Conservation (phyloP, 78 protist species). For the Dictyostelium citrinum region DNA sequence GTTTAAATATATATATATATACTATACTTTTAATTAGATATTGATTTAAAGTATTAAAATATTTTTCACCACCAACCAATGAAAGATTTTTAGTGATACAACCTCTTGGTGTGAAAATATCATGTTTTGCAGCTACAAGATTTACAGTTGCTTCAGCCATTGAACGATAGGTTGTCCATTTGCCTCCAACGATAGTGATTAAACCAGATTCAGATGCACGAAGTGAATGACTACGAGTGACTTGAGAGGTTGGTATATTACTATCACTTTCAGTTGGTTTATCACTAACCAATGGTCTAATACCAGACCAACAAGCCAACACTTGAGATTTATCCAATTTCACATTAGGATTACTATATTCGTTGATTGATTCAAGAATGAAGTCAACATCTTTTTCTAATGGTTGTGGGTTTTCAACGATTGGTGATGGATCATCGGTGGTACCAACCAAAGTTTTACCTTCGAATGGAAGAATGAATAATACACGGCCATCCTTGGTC, state of each 20-base stretch:
- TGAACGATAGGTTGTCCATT: conserved; percentile 98
- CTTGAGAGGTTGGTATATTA: conserved; percentile 52
- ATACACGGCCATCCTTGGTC: conserved; percentile 94
- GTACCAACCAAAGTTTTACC: conserved; percentile 93
- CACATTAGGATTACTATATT: background rate
- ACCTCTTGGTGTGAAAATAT: conserved; percentile 8
- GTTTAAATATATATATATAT: background rate
- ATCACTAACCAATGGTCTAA: conserved; percentile 87
- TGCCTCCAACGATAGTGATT: conserved; percentile 96
- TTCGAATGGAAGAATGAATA: conserved; percentile 94
- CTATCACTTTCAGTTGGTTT: background rate
- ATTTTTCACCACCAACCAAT: conserved; percentile 67
- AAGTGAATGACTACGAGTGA: conserved; percentile 86
- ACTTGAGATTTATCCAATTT: conserved; percentile 69
- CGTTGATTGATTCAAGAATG: conserved; percentile 27
- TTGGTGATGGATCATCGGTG: conserved; percentile 84
- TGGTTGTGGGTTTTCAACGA: conserved; percentile 76
- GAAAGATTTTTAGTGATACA: conserved; percentile 7
- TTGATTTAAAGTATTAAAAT: conserved; percentile 5
- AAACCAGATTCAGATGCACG: conserved; percentile 66
- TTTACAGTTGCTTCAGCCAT: conserved; percentile 94
- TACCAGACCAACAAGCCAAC: conserved; percentile 86
- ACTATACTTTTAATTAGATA: background rate
- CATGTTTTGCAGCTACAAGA: conserved; percentile 9
- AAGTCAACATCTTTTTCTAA: conserved; percentile 72